These are phyloP conservation scores for Bipolaris sorokiniana DNA, from an alignment of 2,329 filamentous ascomycete genomes.

Conservation along the genomic window DNA sequence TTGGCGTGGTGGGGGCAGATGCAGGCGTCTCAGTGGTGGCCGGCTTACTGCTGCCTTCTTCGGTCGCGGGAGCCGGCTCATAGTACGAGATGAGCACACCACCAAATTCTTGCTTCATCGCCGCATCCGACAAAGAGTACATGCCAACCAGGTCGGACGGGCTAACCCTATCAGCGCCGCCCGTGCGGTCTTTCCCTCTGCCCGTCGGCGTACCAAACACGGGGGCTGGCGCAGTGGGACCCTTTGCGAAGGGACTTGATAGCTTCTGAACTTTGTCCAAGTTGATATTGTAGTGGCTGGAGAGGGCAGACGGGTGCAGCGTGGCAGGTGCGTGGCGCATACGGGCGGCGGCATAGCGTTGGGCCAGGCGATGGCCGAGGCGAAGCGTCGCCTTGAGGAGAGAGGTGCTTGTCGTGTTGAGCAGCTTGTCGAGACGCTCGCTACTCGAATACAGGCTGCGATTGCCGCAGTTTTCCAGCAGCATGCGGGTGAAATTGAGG, in stretches of 20 bases:
- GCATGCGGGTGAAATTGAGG: conserved; percentile 81
- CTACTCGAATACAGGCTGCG: conserved; percentile 96
- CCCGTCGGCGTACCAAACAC: conserved; percentile 62
- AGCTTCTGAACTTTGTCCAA: conserved; percentile 83
- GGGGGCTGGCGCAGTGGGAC: conserved; percentile 55
- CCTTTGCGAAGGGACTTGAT: conserved; percentile 80
- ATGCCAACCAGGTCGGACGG: conserved; percentile 76
- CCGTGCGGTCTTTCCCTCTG: conserved; percentile 70
- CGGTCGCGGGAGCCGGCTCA: conserved; percentile 47
- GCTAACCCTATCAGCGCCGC: conserved; percentile 45
- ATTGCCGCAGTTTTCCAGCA: conserved; percentile 95
- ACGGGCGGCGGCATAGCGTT: conserved; percentile 89
- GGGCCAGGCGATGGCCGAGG: conserved; percentile 83
- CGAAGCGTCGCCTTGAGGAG: conserved; percentile 80
- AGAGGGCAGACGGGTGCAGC: conserved; percentile 74
- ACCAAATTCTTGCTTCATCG: conserved; percentile 77
- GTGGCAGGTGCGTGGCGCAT: conserved; percentile 71
- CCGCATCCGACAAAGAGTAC: conserved; percentile 54
- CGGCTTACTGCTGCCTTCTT: conserved; percentile 30
- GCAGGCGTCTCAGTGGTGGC: conserved; percentile 45
- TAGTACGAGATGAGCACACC: conserved; percentile 84
- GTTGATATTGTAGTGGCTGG: conserved; percentile 79
- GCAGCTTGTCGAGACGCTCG: conserved; percentile 81
- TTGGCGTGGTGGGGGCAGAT: conserved; percentile 74
- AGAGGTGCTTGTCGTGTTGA: conserved; percentile 83